Conservation (phyloP, 208 protist species). For the Leishmania martiniquensis region DNA sequence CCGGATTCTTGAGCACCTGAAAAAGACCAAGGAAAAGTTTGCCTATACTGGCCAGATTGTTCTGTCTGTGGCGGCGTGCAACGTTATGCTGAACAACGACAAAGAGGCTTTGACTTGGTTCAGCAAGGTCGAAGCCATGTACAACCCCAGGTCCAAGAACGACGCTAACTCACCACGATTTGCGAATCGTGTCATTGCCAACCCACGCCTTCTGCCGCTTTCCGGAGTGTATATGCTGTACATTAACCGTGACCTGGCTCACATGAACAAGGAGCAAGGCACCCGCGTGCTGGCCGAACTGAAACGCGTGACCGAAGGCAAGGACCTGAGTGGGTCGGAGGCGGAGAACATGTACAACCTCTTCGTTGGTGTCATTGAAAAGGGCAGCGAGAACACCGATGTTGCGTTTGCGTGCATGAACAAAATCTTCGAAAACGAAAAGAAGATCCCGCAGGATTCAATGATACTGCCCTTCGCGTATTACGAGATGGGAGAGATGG, state of each 20-base stretch:
- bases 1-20: constrained; percentile 67
- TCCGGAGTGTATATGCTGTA: constrained; percentile 91
- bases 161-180: constrained; percentile 91
- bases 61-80: constrained; percentile 80
- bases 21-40: constrained; percentile 77
- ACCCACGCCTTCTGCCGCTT: constrained; percentile 74
- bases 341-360: constrained; percentile 83
- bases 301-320: constrained; percentile 57
- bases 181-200: constrained; percentile 70
- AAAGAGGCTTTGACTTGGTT: constrained; percentile 70
- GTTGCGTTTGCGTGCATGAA: constrained; percentile 61
- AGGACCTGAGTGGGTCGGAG: constrained; percentile 74
- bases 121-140: constrained; percentile 83
- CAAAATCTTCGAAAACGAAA: constrained; percentile 83
- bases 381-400: constrained; percentile 74
- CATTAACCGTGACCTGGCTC: constrained; percentile 91
- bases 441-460: constrained; percentile 79
- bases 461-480: constrained; percentile 91
- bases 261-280: constrained; percentile 89
- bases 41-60: constrained; percentile 90
- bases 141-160: constrained; percentile 91
- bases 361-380: constrained; percentile 89
- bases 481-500: constrained; percentile 87
- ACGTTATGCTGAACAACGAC: constrained; percentile 82
- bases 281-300: constrained; percentile 70